Conservation (phyloP, 176 grass and related monocot species). For the Bothriochloa decipiens region DNA sequence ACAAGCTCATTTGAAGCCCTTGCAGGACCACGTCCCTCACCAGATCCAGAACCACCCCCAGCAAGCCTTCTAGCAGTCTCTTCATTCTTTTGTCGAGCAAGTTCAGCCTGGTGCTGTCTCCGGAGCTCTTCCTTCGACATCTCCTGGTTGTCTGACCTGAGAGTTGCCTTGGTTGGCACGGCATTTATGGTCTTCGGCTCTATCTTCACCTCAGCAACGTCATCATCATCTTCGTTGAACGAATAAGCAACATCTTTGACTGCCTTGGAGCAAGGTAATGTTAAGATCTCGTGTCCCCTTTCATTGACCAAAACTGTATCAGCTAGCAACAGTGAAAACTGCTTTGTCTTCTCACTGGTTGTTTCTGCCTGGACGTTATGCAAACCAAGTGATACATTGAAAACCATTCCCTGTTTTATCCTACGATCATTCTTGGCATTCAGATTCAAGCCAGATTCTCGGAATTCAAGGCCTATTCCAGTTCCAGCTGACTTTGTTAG, state of each 20-base stretch:
- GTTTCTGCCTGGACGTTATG: constrained; percentile 56
- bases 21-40: constrained; percentile 41
- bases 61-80: constrained; percentile 72
- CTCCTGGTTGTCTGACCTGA: no score
- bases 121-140: constrained; percentile 68
- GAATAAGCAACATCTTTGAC: constrained; percentile 70
- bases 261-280: constrained; percentile 71
- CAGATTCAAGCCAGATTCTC: constrained; percentile 64
- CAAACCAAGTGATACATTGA: constrained; percentile 87
- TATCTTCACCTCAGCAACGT: no score
- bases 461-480: constrained; percentile 80
- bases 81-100: constrained; percentile 86
- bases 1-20: constrained; percentile 66
- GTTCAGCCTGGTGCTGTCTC: constrained; percentile 82
- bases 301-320: constrained; percentile 76
- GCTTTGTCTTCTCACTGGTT: constrained; percentile 52
- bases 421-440: constrained; percentile 60
- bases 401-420: constrained; percentile 73
- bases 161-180: no score
- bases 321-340: constrained; percentile 66
- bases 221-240: no score
- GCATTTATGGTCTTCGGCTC: no score
- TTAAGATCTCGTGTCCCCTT: constrained; percentile 62
- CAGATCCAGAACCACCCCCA: constrained; percentile 62
- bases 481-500: constrained; percentile 74